Evolutionary conservation across 176 grass and related monocot species (phyloP).

Genomic region (Avena atlantica): DNA sequence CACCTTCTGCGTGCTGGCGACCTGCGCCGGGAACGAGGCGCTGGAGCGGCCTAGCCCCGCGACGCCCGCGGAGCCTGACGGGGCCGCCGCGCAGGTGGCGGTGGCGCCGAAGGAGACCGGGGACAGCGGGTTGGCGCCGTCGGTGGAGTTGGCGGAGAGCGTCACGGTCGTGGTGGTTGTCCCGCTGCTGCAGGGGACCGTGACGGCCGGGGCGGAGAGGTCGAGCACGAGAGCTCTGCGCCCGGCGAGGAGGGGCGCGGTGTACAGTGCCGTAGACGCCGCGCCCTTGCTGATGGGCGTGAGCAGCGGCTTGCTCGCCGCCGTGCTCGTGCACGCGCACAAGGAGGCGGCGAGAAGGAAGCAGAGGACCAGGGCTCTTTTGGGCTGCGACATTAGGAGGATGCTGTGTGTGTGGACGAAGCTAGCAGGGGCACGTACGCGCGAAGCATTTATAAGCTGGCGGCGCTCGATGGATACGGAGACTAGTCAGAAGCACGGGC

Average conservation of each 20-base stretch:
- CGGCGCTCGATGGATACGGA: too few species aligned
- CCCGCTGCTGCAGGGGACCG: constrained; percentile 30
- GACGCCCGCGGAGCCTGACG: constrained; percentile 45
- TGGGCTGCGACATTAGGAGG: not conserved
- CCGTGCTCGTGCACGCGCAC: constrained; percentile 18
- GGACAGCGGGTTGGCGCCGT: constrained; percentile 57
- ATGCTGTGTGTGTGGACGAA: too few species aligned
- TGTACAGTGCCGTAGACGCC: constrained; percentile 41
- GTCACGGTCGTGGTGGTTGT: not conserved
- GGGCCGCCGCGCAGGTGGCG: constrained; percentile 48
- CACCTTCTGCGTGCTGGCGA: constrained; percentile 45
- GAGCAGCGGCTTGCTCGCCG: constrained; percentile 37
- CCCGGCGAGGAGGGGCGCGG: constrained; percentile 8
- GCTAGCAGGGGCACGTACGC: too few species aligned
- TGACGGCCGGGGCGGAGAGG: constrained; percentile 51
- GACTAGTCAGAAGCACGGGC: too few species aligned
- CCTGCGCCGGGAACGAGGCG: constrained; percentile 52
- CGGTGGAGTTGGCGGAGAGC: constrained; percentile 57
- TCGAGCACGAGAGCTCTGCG: constrained; percentile 46
- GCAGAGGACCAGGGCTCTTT: not conserved
- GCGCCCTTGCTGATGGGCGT: constrained; percentile 52
- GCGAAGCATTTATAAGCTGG: too few species aligned
- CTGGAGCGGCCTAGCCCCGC: constrained; percentile 45
- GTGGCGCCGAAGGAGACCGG: constrained; percentile 29
- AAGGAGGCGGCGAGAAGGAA: constrained; percentile 19